phyloP scores from a whole-genome alignment of 176 grass and related monocot species.

The Cocos nucifera region DNA sequence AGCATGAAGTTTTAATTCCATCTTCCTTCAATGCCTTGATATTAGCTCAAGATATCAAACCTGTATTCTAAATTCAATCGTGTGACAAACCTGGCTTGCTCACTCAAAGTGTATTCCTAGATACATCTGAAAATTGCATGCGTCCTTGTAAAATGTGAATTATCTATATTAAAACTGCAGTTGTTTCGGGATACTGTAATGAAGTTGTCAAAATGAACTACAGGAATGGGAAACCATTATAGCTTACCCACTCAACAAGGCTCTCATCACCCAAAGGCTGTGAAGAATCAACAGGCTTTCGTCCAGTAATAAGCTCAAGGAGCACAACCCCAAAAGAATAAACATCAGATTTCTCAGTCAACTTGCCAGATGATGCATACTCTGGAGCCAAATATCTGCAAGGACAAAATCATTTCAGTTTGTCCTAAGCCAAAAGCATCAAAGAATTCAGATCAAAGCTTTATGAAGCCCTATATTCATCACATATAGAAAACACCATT shows the following conservation, averaged over 20 bases:
- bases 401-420: not conserved
- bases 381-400: slow-evolving; percentile 83
- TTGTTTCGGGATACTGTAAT: no score
- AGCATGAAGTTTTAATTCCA: no score
- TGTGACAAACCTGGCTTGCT: no score
- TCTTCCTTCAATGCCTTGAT: no score
- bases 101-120: no score
- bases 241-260: slow-evolving; percentile 91
- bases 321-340: slow-evolving; percentile 92
- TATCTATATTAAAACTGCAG: no score
- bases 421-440: not conserved
- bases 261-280: slow-evolving; percentile 72
- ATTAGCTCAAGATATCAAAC: no score
- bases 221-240: not conserved
- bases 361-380: slow-evolving; percentile 73
- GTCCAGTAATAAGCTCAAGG: slow-evolving; percentile 80
- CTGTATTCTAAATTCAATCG: no score
- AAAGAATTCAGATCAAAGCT: not conserved
- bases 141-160: no score
- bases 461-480: no score
- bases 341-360: slow-evolving; percentile 81
- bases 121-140: no score
- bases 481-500: not conserved
- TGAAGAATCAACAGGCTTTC: slow-evolving; percentile 65
- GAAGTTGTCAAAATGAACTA: no score